Conservation (phyloP, 441 rosid species). For the Melastoma candidum region DNA sequence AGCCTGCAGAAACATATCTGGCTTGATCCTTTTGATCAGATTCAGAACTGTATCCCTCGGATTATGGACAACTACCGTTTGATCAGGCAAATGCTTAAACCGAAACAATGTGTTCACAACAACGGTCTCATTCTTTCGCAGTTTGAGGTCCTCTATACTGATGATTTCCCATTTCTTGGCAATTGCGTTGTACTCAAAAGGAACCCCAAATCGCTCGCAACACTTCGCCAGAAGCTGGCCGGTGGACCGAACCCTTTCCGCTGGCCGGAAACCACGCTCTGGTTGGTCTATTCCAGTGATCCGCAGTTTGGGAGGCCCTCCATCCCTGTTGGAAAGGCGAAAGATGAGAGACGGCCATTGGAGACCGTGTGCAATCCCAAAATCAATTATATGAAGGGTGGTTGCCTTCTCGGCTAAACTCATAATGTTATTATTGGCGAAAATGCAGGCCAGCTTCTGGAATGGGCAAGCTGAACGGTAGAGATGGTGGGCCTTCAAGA, state of each 20-base stretch:
- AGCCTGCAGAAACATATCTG: conserved; percentile 6
- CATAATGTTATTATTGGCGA: conserved; percentile 10
- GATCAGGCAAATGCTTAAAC: conserved; percentile 11
- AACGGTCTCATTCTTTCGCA: conserved; percentile 4
- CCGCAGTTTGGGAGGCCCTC: conserved; percentile 16
- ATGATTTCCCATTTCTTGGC: conserved; percentile 12
- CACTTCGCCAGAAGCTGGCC: conserved; percentile 10
- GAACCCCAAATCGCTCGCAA: conserved; percentile 9
- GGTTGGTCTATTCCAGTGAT: conserved; percentile 19
- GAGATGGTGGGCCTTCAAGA: conserved; percentile 16
- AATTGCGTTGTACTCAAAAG: conserved; percentile 10
- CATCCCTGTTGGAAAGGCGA: conserved; percentile 10
- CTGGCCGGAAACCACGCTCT: conserved; percentile 17
- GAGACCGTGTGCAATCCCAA: conserved; percentile 16
- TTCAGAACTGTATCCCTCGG: conserved; percentile 15
- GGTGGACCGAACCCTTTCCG: conserved; percentile 9
- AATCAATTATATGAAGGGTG: conserved; percentile 16
- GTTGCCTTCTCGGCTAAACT: conserved; percentile 5
- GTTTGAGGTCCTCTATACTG: conserved; percentile 4
- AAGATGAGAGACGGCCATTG: conserved; percentile 19
- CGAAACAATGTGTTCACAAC: conserved; percentile 7
- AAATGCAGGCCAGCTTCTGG: conserved; percentile 12
- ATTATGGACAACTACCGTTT: conserved; percentile 7
- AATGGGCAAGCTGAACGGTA: conserved; percentile 17
- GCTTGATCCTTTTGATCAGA: conserved; percentile 15